Evolutionary conservation across 179 eudicot genomes (phyloP).

Genomic region (Drosera spatulata): DNA sequence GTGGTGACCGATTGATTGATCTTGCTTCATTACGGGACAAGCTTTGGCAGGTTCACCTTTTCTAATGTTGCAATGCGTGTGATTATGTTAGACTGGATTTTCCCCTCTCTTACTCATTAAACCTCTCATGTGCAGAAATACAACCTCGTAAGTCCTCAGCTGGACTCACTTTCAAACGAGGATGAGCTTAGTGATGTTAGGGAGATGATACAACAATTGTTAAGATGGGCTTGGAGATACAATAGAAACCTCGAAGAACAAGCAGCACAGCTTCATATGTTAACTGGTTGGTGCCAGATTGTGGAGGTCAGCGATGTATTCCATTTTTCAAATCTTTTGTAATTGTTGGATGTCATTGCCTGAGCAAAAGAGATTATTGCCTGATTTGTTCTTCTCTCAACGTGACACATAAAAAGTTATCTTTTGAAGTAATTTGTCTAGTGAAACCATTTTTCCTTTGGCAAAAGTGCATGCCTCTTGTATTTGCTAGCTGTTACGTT

Average conservation of each 20-base stretch:
- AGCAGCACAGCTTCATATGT: constrained; percentile 99
- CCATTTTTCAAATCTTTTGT: background rate
- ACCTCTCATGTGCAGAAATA: constrained; percentile 21
- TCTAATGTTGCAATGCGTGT: background rate
- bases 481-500: too few relatives aligned
- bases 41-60: constrained; percentile 77
- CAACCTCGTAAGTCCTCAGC: constrained; percentile 34
- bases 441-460: too few relatives aligned
- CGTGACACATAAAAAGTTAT: too few relatives aligned
- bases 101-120: too few relatives aligned
- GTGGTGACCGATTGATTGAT: constrained; percentile 88
- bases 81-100: background rate
- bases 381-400: too few relatives aligned
- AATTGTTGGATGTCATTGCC: too few relatives aligned
- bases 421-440: too few relatives aligned
- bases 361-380: too few relatives aligned
- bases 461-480: too few relatives aligned
- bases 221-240: constrained; percentile 97
- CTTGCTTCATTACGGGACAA: constrained; percentile 80
- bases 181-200: constrained; percentile 72
- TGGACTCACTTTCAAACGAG: constrained; percentile 60
- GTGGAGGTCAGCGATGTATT: constrained; percentile 47
- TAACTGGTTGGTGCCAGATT: constrained; percentile 94
- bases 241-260: constrained; percentile 96
- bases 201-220: constrained; percentile 63